These are phyloP conservation scores for Spencermartinsiella europaea DNA, from an alignment of 805 yeast genomes.

Conservation along the genomic window DNA sequence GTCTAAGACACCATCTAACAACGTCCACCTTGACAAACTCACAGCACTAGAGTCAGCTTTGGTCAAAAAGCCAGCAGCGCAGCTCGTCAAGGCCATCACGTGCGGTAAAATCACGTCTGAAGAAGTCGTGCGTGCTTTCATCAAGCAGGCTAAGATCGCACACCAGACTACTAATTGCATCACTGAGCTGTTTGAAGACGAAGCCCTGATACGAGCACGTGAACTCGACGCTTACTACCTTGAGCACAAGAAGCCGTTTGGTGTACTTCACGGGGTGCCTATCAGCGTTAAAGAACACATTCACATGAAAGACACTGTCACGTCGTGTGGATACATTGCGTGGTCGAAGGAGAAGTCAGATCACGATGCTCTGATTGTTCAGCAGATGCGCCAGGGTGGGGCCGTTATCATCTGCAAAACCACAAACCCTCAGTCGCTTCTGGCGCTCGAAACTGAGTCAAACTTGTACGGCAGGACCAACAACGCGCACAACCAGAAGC, in stretches of 20 bases:
- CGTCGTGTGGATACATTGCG: conserved; percentile 43
- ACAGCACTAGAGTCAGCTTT: not conserved
- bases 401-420: conserved; percentile 63
- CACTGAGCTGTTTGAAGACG: conserved; percentile 41
- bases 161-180: conserved; percentile 45
- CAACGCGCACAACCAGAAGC: conserved; percentile 40
- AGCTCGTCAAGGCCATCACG: conserved; percentile 6
- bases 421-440: conserved; percentile 49
- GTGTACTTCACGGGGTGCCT: conserved; percentile 65
- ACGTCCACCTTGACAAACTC: not conserved
- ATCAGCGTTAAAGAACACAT: conserved; percentile 53
- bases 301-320: conserved; percentile 43
- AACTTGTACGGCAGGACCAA: conserved; percentile 43
- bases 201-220: conserved; percentile 52
- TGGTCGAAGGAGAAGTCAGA: conserved; percentile 34
- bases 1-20: too few relatives aligned
- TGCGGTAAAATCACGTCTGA: conserved; percentile 2
- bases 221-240: conserved; percentile 47
- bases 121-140: conserved; percentile 49
- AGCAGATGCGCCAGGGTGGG: conserved; percentile 46
- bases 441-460: conserved; percentile 48
- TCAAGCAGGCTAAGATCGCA: conserved; percentile 53
- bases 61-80: not conserved
- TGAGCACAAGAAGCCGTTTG: conserved; percentile 44
- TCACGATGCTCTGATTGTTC: conserved; percentile 34